Base-by-base conservation (phyloP, 495 filamentous ascomycete genomes). In the Collariella sp. region DNA sequence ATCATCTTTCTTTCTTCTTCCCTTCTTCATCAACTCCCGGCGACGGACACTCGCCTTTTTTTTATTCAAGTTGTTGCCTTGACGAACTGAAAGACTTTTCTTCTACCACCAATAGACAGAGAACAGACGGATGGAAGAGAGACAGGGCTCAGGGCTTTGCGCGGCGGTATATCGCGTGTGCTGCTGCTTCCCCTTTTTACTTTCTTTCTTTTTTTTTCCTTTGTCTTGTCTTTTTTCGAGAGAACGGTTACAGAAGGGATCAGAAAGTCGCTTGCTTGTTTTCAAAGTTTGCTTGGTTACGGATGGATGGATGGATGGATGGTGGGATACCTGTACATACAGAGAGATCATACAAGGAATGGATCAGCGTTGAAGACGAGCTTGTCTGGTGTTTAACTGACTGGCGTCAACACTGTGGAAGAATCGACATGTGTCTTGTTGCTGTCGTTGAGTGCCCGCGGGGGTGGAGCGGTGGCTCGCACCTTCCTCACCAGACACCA, bases 1-100 rank as follows among this genome's bases (percentile, higher is more conserved):
- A 62, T 63, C 48, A n/a, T 54, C 39, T 49, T 55, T 61, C 60
- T 45, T 50, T 54, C 52, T 62, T 57, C 44, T 46, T 55, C 41
- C 29, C 26, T n/a, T 20, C 31, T 26, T 22, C 23, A 6, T 15
- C 19, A 26, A 26, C 20, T 29, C 22, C 6, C 34, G 22, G 34
- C 35, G 38, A 39, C 12, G 23, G 13, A 41, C 12, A 11, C 15
- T 34, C 16, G 44, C 35, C 5, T 10, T 7, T 24, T 46, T 22
- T 55, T 31, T n/a, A n/a, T n/a, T n/a, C n/a, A n/a, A n/a, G n/a
- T n/a, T n/a, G n/a, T n/a, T 45, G 50, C 33, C 36, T 43, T 38
- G 46, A 47, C 39, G 46, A 35, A 45, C 34, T 31, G n/a, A 22
- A 38, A 51, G 39, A 43, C 34, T 22, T 46, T 52, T 44, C 24